These are phyloP conservation scores for Phialophora verrucosa DNA, from an alignment of 2,329 filamentous ascomycete species.

Conservation along the genomic window DNA sequence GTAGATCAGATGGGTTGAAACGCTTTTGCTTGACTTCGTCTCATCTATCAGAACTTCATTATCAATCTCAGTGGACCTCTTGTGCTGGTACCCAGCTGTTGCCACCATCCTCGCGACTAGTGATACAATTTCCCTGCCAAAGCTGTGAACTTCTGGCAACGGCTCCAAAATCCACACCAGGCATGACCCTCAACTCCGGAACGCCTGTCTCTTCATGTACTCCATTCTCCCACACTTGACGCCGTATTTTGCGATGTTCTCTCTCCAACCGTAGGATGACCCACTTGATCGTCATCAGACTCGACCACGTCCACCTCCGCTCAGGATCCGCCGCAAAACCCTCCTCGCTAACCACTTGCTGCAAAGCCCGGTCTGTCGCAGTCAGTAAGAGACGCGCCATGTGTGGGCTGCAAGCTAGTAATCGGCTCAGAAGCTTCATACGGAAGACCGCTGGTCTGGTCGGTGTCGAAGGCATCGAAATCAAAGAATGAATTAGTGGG, in stretches of 20 bases:
- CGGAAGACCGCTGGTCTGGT: constrained; percentile 53
- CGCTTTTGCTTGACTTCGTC: constrained; percentile 23
- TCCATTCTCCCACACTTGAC: constrained; percentile 36
- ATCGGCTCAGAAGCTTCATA: constrained; percentile 57
- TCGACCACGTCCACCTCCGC: constrained; percentile 51
- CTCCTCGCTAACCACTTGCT: constrained; percentile 55
- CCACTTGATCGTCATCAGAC: constrained; percentile 54
- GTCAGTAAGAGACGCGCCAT: constrained; percentile 60
- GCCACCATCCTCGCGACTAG: constrained; percentile 12
- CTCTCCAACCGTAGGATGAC: constrained; percentile 52
- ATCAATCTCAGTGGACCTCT: constrained; percentile 33
- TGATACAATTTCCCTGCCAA: constrained; percentile 41
- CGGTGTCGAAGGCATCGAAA: constrained; percentile 58
- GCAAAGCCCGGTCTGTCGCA: constrained; percentile 61
- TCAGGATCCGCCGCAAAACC: constrained; percentile 45
- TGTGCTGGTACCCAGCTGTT: constrained; percentile 32
- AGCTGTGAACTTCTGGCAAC: constrained; percentile 51
- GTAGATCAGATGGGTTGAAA: constrained; percentile 11
- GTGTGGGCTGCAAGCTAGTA: constrained; percentile 60
- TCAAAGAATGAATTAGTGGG: constrained; percentile 61
- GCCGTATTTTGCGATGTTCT: constrained; percentile 44
- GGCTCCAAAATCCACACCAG: constrained; percentile 46
- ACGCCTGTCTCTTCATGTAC: constrained; percentile 16
- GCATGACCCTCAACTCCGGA: constrained; percentile 32
- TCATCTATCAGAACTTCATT: constrained; percentile 27